Percentiles rank a stretch among this genome's conserved stretches.
Conservation (phyloP, 768 basidiomycete species). For the Leucosporidium scottii region DNA sequence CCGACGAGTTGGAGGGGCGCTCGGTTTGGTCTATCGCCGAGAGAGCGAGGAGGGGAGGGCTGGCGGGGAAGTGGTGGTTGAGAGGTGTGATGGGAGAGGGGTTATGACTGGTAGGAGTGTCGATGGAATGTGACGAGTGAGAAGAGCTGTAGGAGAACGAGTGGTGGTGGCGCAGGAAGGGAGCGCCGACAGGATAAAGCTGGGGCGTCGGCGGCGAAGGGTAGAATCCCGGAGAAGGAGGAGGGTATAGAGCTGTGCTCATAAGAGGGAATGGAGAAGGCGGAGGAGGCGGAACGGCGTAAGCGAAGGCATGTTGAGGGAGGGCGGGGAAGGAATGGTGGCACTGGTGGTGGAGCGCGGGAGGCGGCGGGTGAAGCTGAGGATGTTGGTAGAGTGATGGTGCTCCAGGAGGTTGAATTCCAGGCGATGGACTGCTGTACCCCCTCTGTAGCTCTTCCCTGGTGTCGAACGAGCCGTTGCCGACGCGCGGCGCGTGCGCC, state of each 20-base stretch:
- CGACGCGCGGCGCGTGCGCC: too few species aligned
- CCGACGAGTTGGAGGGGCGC: background rate
- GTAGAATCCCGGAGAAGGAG: background rate
- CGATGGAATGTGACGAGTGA: background rate
- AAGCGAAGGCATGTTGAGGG: too few species aligned
- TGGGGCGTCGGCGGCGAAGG: background rate
- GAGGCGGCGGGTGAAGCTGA: too few species aligned
- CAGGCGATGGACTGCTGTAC: too few species aligned
- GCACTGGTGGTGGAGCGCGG: too few species aligned
- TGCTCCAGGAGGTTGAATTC: too few species aligned
- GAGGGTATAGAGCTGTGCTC: background rate
- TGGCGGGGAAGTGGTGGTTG: constrained; percentile 1
- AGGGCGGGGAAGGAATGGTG: too few species aligned
- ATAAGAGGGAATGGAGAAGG: too few species aligned
- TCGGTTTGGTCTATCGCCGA: constrained; percentile 1
- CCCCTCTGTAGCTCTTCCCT: too few species aligned
- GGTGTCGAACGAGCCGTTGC: too few species aligned
- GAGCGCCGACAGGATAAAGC: background rate
- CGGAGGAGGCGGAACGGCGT: too few species aligned
- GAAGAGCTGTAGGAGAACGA: background rate
- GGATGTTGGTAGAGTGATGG: too few species aligned
- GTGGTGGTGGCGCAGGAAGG: background rate
- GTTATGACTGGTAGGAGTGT: background rate
- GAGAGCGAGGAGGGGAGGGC: background rate
- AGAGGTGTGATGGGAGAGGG: background rate